Evolutionary conservation across 768 basidiomycete genomes (phyloP).

Genomic region (Hypholoma fasciculare): DNA sequence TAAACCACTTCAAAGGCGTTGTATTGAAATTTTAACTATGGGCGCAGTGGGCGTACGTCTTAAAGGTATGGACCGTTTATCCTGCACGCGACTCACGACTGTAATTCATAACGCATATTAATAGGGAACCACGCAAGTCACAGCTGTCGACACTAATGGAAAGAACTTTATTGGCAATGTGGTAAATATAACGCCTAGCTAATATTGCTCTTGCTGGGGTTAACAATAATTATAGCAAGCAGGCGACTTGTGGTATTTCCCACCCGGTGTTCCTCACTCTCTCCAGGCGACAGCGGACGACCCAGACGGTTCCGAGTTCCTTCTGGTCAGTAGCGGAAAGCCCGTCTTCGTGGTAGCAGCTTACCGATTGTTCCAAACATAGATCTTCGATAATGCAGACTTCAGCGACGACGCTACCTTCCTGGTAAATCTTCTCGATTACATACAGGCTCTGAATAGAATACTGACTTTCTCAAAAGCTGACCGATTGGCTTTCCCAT

Average conservation of each 20-base stretch:
- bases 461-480: slow-evolving; percentile 31
- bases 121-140: slow-evolving; percentile 32
- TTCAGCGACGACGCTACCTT: slow-evolving; percentile 57
- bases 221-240: slow-evolving; percentile 8
- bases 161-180: slow-evolving; percentile 51
- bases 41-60: slow-evolving; percentile 48
- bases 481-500: slow-evolving; percentile 68
- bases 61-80: slow-evolving; percentile 38
- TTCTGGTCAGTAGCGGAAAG: slow-evolving; percentile 28
- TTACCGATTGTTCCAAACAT: not conserved
- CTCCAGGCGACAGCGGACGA: slow-evolving; percentile 50
- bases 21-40: not conserved
- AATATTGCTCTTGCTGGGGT: not conserved
- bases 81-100: not conserved
- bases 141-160: slow-evolving; percentile 48
- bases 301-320: slow-evolving; percentile 49
- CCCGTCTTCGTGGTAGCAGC: not conserved
- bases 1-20: not conserved
- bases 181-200: slow-evolving; percentile 29
- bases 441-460: not conserved
- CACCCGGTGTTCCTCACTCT: slow-evolving; percentile 54
- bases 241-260: slow-evolving; percentile 61
- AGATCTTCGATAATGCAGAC: slow-evolving; percentile 32
- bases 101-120: not conserved
- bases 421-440: slow-evolving; percentile 9